These are phyloP conservation scores for Berkeleyomyces basicola DNA, from an alignment of 2,329 filamentous ascomycete species.

Conservation along the genomic window DNA sequence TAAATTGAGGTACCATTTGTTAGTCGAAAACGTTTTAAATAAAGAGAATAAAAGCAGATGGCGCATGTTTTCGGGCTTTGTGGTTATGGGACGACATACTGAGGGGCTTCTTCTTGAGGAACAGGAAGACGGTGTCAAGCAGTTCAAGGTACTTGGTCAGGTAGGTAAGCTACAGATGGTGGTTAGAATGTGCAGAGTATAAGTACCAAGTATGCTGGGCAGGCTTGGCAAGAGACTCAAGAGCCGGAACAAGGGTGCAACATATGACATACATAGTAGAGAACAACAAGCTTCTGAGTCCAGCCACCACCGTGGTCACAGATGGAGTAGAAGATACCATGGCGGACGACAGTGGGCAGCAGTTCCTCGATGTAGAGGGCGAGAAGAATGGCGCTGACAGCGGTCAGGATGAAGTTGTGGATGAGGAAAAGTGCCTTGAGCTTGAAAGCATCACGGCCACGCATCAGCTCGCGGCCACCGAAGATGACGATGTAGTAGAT, in stretches of 20 bases:
- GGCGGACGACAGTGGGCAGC: constrained; percentile 60
- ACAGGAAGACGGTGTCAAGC: constrained; percentile 87
- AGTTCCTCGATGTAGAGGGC: constrained; percentile 83
- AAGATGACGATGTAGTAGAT: constrained; percentile 91
- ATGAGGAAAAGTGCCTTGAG: constrained; percentile 79
- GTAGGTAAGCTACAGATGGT: constrained; percentile 63
- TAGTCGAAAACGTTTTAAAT: background rate
- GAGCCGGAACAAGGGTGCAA: background rate
- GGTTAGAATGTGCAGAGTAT: constrained; percentile 6
- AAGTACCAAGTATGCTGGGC: background rate
- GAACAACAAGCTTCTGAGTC: constrained; percentile 80
- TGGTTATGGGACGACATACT: constrained; percentile 27
- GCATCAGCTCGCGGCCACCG: constrained; percentile 83
- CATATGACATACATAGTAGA: constrained; percentile 73
- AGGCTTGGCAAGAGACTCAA: background rate
- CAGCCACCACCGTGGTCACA: constrained; percentile 71
- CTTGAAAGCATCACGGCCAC: constrained; percentile 68
- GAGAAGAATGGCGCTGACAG: constrained; percentile 65
- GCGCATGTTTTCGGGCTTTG: background rate
- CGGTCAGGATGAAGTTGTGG: constrained; percentile 89
- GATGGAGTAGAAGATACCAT: constrained; percentile 79
- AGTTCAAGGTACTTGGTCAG: constrained; percentile 95
- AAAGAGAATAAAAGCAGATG: background rate
- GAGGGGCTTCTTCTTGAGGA: constrained; percentile 98
- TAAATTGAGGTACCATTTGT: background rate